Percentiles rank a stretch among this genome's conserved stretches.
phyloP scores from a whole-genome alignment of 495 filamentous ascomycete species.

The Neurospora sp. region DNA sequence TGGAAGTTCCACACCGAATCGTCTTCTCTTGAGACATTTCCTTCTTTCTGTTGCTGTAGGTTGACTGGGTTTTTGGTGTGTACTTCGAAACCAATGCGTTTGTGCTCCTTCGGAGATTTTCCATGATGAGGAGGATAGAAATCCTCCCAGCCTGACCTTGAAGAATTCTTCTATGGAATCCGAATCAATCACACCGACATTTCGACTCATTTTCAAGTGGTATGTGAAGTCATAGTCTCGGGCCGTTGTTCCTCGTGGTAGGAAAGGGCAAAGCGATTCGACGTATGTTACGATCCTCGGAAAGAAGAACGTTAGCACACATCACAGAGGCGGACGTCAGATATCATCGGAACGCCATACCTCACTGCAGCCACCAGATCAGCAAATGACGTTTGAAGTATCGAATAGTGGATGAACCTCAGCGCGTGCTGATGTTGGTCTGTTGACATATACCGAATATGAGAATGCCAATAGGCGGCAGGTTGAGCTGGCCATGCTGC shows the following conservation, averaged over 20 bases:
- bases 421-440: not conserved
- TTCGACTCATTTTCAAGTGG: not conserved
- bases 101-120: not conserved
- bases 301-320: not conserved
- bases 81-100: not conserved
- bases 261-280: not conserved
- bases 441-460: not conserved
- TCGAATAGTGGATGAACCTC: not conserved
- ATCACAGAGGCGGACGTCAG: not conserved
- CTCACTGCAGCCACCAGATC: not conserved
- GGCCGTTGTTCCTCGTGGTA: not conserved
- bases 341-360: not conserved
- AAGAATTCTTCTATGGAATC: not conserved
- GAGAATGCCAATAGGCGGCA: not conserved
- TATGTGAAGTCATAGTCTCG: not conserved
- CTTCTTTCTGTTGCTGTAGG: not conserved
- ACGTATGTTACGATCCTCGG: not conserved
- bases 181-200: slow-evolving; percentile 3
- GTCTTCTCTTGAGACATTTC: not conserved
- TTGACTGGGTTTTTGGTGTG: not conserved
- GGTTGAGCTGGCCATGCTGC: not conserved
- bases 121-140: not conserved
- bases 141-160: not conserved
- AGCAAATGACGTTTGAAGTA: not conserved
- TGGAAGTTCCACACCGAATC: not conserved